A percentile compares a stretch with the other conserved stretches of the same genome.
phyloP scores from a whole-genome alignment of 176 grass and related monocot genomes.

The Raddia distichophylla region DNA sequence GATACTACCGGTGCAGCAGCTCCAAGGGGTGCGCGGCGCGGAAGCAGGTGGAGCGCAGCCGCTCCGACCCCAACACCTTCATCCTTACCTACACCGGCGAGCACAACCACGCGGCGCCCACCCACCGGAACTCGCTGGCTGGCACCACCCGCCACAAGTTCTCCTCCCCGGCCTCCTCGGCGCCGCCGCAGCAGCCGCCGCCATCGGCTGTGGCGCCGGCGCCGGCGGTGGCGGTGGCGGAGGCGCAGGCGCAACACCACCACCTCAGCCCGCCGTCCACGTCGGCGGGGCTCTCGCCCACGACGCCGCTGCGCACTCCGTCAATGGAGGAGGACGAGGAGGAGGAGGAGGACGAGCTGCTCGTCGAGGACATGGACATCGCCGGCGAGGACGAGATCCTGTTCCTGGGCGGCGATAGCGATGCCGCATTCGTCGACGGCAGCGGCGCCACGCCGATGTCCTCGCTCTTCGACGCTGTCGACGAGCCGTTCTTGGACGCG shows the following conservation, averaged over 20 bases:
- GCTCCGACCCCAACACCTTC: conserved; percentile 63
- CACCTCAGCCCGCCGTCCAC: conserved; percentile 26
- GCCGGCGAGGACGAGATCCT: conserved; percentile 81
- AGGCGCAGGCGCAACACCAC: not conserved
- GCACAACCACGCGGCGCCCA: conserved; percentile 82
- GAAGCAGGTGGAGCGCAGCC: conserved; percentile 90
- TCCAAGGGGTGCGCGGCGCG: conserved; percentile 77
- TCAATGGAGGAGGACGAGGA: conserved; percentile 60
- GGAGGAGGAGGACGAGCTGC: conserved; percentile 58
- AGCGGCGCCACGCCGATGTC: conserved; percentile 9
- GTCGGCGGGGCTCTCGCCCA: conserved; percentile 49
- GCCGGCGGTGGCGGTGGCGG: not conserved
- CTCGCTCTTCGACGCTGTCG: conserved; percentile 45
- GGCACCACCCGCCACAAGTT: conserved; percentile 74
- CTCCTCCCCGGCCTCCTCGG: not conserved
- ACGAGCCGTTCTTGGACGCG: conserved; percentile 36
- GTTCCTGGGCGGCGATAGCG: conserved; percentile 52
- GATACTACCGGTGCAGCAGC: conserved; percentile 93
- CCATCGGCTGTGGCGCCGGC: conserved; percentile 31
- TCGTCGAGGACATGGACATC: conserved; percentile 80
- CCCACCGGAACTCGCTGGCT: conserved; percentile 84
- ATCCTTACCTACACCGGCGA: conserved; percentile 91
- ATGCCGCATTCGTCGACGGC: conserved; percentile 6
- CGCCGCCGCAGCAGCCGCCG: conserved; percentile 25
- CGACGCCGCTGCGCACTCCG: conserved; percentile 48